Base-by-base conservation (phyloP, 768 basidiomycete species). In the Clitopilus passeckerianus region DNA sequence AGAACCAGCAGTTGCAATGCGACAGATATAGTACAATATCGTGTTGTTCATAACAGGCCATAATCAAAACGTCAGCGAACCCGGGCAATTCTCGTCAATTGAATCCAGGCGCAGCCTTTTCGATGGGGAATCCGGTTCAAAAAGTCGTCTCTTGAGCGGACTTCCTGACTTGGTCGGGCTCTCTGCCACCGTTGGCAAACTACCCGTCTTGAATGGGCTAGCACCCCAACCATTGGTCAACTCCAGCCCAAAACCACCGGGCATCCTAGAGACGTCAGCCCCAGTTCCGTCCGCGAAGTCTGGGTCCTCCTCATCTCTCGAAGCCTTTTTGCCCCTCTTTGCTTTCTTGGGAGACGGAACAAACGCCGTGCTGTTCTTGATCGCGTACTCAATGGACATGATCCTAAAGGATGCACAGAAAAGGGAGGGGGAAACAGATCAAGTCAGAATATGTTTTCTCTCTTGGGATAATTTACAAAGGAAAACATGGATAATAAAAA, bases 371-470 rank as follows among this genome's bases (percentile, higher is more conserved):
- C 80, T 74, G 64, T 90, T 81, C 72, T 84, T 84, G 69, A 88
- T 82, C 1, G 89, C 80, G 86, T 84, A 89, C 71, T 91, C 89
- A 67, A 91, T 86, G 73, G 91, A 89, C 72, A 91, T 84, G 70
- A 91, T 90, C 78, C 89, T 91, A 70, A 66, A 65, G 65, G 37
- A 68, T 70, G 71, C 70, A 71, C 64, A 62, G 61, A 59, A 71
- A 74, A 64, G 53, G 70, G 70, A 69, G 67, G 65, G 66, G 68
- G 61, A 63, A 67, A 63, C 70, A 70, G 65, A 68, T 55, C 54
- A 55, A 71, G 77, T 81, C 77, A 82, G 80, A 77, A 68, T 18
- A 70, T 67, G 66, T 61, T 60, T 68, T 68, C 68, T 68, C 67
- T 67, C 64, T 61, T 69, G 70, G 57, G 79, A 81, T 69, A 82